These are phyloP conservation scores for Backusella westeae DNA, from an alignment of 192 early-diverging fungal genomes.

Conservation along the genomic window DNA sequence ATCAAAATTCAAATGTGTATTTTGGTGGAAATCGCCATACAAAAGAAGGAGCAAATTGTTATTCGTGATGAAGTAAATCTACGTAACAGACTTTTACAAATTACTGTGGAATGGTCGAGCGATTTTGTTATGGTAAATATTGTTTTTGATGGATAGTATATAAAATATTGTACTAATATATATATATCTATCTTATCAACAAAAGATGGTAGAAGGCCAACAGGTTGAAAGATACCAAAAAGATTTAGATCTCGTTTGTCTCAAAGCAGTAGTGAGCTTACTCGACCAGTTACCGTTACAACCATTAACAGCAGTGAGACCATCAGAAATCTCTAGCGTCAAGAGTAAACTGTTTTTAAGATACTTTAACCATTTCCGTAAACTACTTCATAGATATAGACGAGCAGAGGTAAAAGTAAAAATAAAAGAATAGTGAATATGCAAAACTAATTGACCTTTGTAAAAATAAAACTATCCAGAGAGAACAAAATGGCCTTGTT, in stretches of 20 bases:
- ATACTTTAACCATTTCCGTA: slow-evolving; percentile 76
- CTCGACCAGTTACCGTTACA: slow-evolving; percentile 71
- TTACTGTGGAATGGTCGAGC: slow-evolving; percentile 72
- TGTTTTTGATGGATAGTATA: neutral
- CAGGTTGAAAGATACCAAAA: slow-evolving; percentile 61
- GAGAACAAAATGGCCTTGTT: neutral
- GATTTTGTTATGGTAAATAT: slow-evolving; percentile 50
- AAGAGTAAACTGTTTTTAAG: slow-evolving; percentile 65
- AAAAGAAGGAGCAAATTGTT: slow-evolving; percentile 68
- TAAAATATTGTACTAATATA: neutral
- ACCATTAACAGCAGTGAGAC: slow-evolving; percentile 45
- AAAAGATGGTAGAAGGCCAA: slow-evolving; percentile 11
- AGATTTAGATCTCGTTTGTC: slow-evolving; percentile 72
- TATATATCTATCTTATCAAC: neutral
- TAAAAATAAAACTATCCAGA: neutral
- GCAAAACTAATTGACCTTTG: neutral
- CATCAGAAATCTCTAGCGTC: slow-evolving; percentile 48
- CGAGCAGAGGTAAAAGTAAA: slow-evolving; percentile 39
- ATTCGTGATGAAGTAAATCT: slow-evolving; percentile 67
- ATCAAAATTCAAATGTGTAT: slow-evolving; percentile 76
- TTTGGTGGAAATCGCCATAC: slow-evolving; percentile 63
- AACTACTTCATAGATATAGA: slow-evolving; percentile 59
- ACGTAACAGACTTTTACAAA: slow-evolving; percentile 65
- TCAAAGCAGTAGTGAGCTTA: slow-evolving; percentile 67
- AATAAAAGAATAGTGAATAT: neutral